Evolutionary conservation across 1,139 yeast species (phyloP).

Genomic region (Magnusiomyces tetraspermus): DNA sequence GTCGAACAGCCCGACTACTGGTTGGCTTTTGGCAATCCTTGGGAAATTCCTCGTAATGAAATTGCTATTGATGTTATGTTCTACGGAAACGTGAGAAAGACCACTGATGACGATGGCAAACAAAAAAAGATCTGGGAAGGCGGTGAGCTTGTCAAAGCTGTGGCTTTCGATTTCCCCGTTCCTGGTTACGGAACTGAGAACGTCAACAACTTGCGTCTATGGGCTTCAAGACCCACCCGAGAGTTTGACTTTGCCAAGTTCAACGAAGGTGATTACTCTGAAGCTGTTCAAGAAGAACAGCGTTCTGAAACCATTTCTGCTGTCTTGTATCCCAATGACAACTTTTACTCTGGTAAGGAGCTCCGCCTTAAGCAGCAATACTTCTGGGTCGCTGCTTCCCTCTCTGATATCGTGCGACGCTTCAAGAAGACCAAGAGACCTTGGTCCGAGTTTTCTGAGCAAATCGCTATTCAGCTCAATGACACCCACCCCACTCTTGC

Average conservation of each 20-base stretch:
- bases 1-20: slow-evolving; percentile 93
- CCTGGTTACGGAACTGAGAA: slow-evolving; percentile 82
- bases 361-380: slow-evolving; percentile 90
- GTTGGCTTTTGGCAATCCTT: slow-evolving; percentile 79
- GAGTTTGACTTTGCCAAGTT: slow-evolving; percentile 90
- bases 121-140: slow-evolving; percentile 67
- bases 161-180: slow-evolving; percentile 88
- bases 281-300: slow-evolving; percentile 77
- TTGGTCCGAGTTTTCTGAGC: slow-evolving; percentile 78
- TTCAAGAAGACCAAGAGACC: slow-evolving; percentile 71
- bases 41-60: slow-evolving; percentile 85
- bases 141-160: slow-evolving; percentile 81
- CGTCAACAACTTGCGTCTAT: slow-evolving; percentile 81
- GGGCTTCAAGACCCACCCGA: slow-evolving; percentile 84
- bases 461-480: slow-evolving; percentile 84
- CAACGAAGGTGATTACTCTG: slow-evolving; percentile 83
- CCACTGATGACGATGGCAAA: slow-evolving; percentile 44
- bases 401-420: slow-evolving; percentile 84
- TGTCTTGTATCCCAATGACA: slow-evolving; percentile 86
- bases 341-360: slow-evolving; percentile 85
- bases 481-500: slow-evolving; percentile 96
- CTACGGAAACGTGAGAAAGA: slow-evolving; percentile 70
- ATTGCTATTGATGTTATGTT: slow-evolving; percentile 89
- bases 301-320: slow-evolving; percentile 87
- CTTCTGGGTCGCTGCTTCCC: slow-evolving; percentile 94